These are phyloP conservation scores for Citrus medica DNA, from an alignment of 345 rosid genomes.

Conservation along the genomic window DNA sequence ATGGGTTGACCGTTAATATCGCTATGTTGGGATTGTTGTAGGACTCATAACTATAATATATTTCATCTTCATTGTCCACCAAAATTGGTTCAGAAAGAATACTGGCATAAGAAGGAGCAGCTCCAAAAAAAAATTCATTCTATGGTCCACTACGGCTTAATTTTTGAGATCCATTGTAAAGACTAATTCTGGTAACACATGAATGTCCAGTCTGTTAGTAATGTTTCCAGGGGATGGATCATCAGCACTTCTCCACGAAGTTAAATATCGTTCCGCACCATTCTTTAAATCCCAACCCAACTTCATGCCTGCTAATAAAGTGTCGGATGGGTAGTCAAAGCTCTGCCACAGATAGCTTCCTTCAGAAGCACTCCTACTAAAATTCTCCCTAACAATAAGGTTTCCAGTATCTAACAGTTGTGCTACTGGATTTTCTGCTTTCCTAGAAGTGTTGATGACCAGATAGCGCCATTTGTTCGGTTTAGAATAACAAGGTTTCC, in stretches of 20 bases:
- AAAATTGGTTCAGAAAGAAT: constrained; percentile 5
- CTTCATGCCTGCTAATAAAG: constrained; percentile 32
- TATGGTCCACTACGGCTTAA: constrained; percentile 30
- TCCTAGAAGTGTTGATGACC: constrained; percentile 28
- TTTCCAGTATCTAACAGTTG: constrained; percentile 46
- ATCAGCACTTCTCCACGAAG: constrained; percentile 34
- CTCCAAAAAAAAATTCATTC: constrained; percentile 36
- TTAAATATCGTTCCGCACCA: constrained; percentile 5
- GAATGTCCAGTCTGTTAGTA: constrained; percentile 15
- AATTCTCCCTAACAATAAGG: constrained; percentile 30
- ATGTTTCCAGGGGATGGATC: constrained; percentile 34
- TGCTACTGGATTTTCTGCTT: constrained; percentile 16
- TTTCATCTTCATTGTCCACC: constrained; percentile 7
- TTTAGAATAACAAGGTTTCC: constrained; percentile 31
- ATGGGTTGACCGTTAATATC: neutral
- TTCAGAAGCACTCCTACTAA: neutral
- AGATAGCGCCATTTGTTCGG: neutral
- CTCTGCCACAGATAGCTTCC: constrained; percentile 37
- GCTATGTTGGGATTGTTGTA: neutral
- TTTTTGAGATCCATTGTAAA: neutral
- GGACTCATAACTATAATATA: constrained; percentile 14
- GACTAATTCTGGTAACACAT: constrained; percentile 19
- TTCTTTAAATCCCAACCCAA: constrained; percentile 28
- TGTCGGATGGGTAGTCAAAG: constrained; percentile 26
- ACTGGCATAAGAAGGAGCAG: constrained; percentile 9